phyloP scores from a whole-genome alignment of 345 rosid genomes.

The Eucalyptus melliodora region DNA sequence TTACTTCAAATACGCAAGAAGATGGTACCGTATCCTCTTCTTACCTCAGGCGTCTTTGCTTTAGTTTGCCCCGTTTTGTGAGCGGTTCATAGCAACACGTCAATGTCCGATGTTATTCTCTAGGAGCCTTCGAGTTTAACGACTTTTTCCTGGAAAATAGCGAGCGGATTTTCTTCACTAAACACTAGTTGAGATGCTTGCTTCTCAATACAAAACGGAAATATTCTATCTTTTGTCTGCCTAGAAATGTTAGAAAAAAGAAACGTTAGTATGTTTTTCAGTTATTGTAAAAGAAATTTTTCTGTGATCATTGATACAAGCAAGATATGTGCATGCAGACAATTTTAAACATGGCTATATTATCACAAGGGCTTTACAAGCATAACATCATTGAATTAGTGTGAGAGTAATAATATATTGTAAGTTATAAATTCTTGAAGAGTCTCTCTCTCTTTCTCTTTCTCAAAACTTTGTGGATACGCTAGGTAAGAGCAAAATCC shows the following conservation, averaged over 20 bases:
- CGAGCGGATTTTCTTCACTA: neutral
- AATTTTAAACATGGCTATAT: neutral
- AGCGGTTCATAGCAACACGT: neutral
- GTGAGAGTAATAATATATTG: too few relatives aligned
- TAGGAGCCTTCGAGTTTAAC: neutral
- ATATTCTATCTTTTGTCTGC: neutral
- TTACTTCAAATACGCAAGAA: neutral
- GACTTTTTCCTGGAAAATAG: neutral
- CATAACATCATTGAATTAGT: too few relatives aligned
- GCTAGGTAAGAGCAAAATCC: too few relatives aligned
- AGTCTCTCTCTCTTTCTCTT: too few relatives aligned
- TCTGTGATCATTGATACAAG: neutral
- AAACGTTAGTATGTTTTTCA: neutral
- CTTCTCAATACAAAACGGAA: neutral
- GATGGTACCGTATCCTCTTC: neutral
- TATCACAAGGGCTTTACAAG: neutral
- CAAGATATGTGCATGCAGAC: neutral
- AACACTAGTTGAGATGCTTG: neutral
- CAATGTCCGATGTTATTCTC: neutral
- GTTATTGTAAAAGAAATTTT: neutral
- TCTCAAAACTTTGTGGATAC: too few relatives aligned
- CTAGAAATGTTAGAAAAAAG: neutral
- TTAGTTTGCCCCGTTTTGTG: neutral
- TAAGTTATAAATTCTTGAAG: neutral
- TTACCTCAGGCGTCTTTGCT: neutral